Evolutionary conservation across 2,329 filamentous ascomycete species (phyloP), one percentile per base, ranked within the genome.

Genomic region (Mycosphaerella arachidis): DNA sequence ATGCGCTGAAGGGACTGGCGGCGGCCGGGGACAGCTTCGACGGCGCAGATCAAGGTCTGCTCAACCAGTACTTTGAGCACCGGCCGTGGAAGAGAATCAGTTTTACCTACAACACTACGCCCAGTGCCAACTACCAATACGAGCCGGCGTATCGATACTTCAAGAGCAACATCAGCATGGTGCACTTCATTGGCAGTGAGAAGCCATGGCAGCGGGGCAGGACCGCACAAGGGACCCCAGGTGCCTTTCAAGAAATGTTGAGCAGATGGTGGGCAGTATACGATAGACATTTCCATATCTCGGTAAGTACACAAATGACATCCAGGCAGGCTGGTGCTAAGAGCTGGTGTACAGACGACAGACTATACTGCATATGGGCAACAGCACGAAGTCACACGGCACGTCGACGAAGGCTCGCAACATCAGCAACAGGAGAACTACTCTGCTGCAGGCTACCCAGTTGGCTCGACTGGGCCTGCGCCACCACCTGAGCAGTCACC

Each of bases 81-180:
- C 84, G 74, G 53, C 74, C 84, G 62, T 96, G 88, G 84, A 87
- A 97, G 75, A 87, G 92, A 66, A 77, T 99, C 71, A 92, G 90
- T 76, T 99, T 99, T 77, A 88, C 87, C 54, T 99, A 97, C 81
- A 99, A 99, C 74, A 94, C 94, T 75, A 99, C 94, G 0, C 94
- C 94, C 1, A 97, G 91, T 63, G 92, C 89, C 27, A 92, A 96
- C 74, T 99, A 99, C 78, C 94, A 99, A 77, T 99, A 97, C 76
- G 83, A 97, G 58, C 94, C 94, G 12, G 94, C 94, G 55, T 99
- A 96, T 76, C 86, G 87, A 66, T 91, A 97, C 79, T 96, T 95
- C 75, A 90, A 95, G 76, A 89, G 89, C 52, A 89, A 86, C 68
- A 96, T 99, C 70, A 92, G 84, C 72, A 84, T 95, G 79, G 88